Percentiles rank a stretch among this genome's conserved stretches.
phyloP scores from a whole-genome alignment of 768 basidiomycete species.

The Boletus coccyginus region DNA sequence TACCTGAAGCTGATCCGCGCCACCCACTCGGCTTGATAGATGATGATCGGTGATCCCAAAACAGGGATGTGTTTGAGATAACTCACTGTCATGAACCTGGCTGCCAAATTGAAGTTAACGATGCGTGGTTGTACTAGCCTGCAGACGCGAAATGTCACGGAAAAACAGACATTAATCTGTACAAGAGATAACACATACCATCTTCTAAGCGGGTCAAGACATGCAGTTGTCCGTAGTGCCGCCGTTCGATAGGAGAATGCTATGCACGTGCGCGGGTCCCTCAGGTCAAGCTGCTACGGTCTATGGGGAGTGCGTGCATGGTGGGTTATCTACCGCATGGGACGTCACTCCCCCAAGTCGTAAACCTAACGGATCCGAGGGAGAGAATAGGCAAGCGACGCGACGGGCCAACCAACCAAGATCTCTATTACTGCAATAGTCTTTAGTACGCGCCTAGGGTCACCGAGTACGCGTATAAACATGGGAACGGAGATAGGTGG shows the following conservation, averaged over 20 bases:
- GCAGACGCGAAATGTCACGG: not conserved
- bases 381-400: not conserved
- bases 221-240: not conserved
- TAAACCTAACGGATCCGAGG: not conserved
- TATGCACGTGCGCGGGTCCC: not conserved
- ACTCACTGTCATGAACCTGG: not conserved
- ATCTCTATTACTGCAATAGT: not conserved
- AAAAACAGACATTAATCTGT: not conserved
- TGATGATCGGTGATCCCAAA: not conserved
- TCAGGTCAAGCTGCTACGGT: not conserved
- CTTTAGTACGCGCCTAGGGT: not conserved
- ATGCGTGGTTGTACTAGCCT: not conserved
- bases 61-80: not conserved
- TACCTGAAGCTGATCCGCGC: conserved; percentile 6
- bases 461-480: not conserved
- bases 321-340: not conserved
- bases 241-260: not conserved
- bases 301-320: no score
- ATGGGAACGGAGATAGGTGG: not conserved
- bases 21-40: not conserved
- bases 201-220: not conserved
- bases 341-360: no score
- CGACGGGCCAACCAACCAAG: not conserved
- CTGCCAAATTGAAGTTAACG: not conserved
- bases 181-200: no score